A percentile compares a stretch with the other conserved stretches of the same genome.
Conservation (phyloP, 2,329 filamentous ascomycete species). For the Scedosporium minutisporum region DNA sequence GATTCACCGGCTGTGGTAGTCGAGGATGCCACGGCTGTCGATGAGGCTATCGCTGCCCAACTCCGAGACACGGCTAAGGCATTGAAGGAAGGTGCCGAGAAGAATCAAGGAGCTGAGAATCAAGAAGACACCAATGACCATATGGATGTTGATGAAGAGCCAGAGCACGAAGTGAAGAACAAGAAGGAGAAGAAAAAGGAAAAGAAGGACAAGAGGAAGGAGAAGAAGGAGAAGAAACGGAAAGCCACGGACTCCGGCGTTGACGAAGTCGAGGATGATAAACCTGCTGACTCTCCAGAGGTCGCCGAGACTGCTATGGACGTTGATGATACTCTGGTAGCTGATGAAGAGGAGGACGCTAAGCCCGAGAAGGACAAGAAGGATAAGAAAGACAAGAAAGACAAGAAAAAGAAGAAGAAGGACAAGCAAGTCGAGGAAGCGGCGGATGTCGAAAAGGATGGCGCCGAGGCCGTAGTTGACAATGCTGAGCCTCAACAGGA, state of each 20-base stretch:
- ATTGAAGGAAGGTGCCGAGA: conserved; percentile 9
- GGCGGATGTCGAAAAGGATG: too few relatives aligned
- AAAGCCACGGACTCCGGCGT: conserved; percentile 10
- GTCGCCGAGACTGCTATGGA: background rate
- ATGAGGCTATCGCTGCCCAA: conserved; percentile 15
- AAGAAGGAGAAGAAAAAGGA: conserved; percentile 4
- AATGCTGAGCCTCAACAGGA: background rate
- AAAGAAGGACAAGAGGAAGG: conserved; percentile 15
- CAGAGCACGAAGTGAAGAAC: background rate
- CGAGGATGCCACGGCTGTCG: conserved; percentile 12
- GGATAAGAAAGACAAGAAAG: conserved; percentile 9
- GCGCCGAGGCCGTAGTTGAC: background rate
- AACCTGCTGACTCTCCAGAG: background rate
- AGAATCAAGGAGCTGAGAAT: conserved; percentile 13
- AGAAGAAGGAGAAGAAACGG: conserved; percentile 12
- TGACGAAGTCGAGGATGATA: background rate
- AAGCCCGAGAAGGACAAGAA: conserved; percentile 10
- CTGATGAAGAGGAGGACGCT: background rate
- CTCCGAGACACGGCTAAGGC: conserved; percentile 16
- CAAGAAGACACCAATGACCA: conserved; percentile 9
- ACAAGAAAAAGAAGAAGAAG: conserved; percentile 16
- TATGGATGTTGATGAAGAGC: background rate
- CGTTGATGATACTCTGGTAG: background rate
- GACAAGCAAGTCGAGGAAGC: background rate
- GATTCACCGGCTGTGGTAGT: conserved; percentile 9